Conservation (phyloP, 345 rosid genomes). For the Luvunga scandens region DNA sequence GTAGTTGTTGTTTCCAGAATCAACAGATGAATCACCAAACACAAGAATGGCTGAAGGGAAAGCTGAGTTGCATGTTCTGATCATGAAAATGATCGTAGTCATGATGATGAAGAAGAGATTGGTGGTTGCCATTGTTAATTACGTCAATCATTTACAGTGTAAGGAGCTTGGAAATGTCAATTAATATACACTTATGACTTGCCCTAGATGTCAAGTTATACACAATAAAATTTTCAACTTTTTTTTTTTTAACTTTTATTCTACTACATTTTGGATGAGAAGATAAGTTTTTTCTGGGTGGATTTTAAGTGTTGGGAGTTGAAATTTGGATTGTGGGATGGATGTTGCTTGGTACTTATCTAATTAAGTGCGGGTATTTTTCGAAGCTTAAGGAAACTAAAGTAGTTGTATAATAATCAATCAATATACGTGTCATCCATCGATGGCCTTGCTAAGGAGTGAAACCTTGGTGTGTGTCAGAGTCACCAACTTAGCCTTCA, state of each 20-base stretch:
- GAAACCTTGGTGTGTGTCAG: not conserved
- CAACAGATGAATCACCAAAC: slow-evolving; percentile 25
- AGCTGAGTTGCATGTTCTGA: not conserved
- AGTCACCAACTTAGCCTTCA: not conserved
- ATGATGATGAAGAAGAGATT: not conserved
- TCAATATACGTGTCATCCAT: not conserved
- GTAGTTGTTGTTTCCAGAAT: slow-evolving; percentile 27
- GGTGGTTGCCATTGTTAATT: not conserved
- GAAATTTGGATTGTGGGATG: not conserved
- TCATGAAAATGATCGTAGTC: not conserved
- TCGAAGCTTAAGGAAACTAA: not conserved
- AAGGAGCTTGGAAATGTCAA: not conserved
- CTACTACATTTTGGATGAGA: not conserved
- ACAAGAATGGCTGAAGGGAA: slow-evolving; percentile 12
- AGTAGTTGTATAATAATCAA: no score
- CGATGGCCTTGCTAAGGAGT: not conserved
- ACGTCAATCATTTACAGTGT: not conserved
- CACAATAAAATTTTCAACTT: no score
- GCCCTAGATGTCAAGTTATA: not conserved
- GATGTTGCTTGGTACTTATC: not conserved
- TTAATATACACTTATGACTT: not conserved
- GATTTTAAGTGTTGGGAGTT: not conserved
- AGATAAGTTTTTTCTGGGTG: not conserved
- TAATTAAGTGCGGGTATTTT: not conserved
- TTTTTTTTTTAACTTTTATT: not conserved